A percentile compares a stretch with the other conserved stretches of the same genome.
Evolutionary conservation across 2,329 filamentous ascomycete species (phyloP).

Genomic region (Neofusicoccum cordaticola): DNA sequence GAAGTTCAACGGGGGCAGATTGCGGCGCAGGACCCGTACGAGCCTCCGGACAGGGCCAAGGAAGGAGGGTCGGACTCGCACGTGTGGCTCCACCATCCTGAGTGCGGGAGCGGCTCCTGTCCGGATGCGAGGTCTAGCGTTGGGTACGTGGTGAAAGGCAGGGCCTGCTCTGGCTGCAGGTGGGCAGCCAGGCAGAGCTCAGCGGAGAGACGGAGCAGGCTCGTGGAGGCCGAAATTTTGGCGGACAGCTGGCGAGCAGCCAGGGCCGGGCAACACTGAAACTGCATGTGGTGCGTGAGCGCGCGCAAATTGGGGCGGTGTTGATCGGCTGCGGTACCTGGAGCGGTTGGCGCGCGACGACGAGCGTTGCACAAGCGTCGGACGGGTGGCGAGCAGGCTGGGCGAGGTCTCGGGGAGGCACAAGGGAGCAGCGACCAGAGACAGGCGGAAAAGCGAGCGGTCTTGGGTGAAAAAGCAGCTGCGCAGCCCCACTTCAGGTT

Average conservation of each 20-base stretch:
- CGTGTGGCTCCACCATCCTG: slow-evolving; percentile 19
- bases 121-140: slow-evolving; percentile 4
- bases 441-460: neutral
- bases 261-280: neutral
- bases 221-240: slow-evolving; percentile 2
- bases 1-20: slow-evolving; percentile 54
- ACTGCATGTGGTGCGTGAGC: neutral
- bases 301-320: neutral
- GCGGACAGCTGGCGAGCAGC: neutral
- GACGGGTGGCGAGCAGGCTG: neutral
- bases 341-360: neutral
- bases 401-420: neutral
- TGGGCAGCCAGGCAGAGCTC: slow-evolving; percentile 14
- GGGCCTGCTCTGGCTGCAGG: slow-evolving; percentile 14
- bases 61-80: slow-evolving; percentile 18
- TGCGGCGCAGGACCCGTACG: slow-evolving; percentile 19
- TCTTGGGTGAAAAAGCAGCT: neutral
- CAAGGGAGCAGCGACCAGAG: neutral
- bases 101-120: slow-evolving; percentile 17
- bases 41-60: slow-evolving; percentile 21
- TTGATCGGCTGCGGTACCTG: neutral
- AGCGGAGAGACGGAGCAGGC: neutral
- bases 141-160: slow-evolving; percentile 9
- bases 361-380: slow-evolving; percentile 1
- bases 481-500: neutral